Evolutionary conservation across 352 stramenopile genomes (phyloP), one percentile per base, ranked within the genome.

Genomic region (Blastocystis sp.): DNA sequence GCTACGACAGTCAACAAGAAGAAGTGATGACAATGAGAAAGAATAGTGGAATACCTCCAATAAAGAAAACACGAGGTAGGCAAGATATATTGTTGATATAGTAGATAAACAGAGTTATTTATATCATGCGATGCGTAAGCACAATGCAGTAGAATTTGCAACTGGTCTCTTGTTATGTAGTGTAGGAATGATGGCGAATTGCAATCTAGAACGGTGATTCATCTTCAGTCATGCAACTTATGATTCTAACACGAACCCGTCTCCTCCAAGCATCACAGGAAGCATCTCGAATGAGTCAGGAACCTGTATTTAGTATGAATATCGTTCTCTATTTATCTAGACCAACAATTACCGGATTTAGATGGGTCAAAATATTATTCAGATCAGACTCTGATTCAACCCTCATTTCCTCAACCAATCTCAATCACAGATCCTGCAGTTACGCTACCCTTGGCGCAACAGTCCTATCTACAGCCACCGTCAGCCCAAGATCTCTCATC

Each of bases 61-160:
- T 84, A 44, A 40, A 24, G 5, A 84, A 84, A 51, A 84, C 51
- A 24, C 24, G 73, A 40, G 73, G 73, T 84, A 54, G 2, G 24
- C 17, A 22, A 24, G 0, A 22, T 22, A 22, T 13, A 11, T 3
- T 35, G 1, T 9, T 30, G 17, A 27, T 68, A 4, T 9, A 13
- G 19, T 44, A 84, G 73, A 84, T n/a, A 84, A 84, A 44, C 73
- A 84, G 44, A 66, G 30, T 42, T 84, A 53, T 35, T 27, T 84
- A 4, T 84, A 54, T 37, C 64, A 64, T 17, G 58, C 73, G 9
- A n/a, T 64, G 44, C n/a, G 19, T 24, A 53, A 84, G 56, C 73
- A 64, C 22, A 44, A 30, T 37, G 73, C 59, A 42, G 27, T 35
- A 5, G 59, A 84, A 0, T 84, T 84, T 57, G 51, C 48, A 11